Evolutionary conservation across 2,329 filamentous ascomycete species (phyloP).

Genomic region (Colletotrichum nymphaeae): DNA sequence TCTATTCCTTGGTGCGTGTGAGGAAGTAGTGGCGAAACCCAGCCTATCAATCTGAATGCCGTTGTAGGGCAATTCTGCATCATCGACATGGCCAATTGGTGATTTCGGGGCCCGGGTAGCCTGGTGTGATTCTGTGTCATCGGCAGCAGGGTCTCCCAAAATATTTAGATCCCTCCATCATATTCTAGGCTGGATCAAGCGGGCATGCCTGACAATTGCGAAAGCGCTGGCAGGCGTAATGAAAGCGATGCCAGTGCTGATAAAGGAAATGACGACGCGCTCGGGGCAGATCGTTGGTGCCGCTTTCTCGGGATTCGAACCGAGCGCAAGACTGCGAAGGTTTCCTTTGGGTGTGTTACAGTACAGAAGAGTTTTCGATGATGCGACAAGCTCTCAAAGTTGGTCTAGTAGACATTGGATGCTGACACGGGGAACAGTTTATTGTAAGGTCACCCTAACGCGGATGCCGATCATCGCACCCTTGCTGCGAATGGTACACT

Average conservation of each 20-base stretch:
- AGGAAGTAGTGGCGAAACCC: neutral
- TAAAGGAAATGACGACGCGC: neutral
- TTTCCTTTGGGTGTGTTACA: neutral
- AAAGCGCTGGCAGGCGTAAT: neutral
- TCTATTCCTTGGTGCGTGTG: neutral
- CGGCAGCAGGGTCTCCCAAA: constrained; percentile 8
- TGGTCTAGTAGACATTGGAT: neutral
- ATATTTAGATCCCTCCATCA: neutral
- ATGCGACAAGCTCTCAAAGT: neutral
- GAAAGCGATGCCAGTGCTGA: constrained; percentile 1
- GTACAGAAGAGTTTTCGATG: neutral
- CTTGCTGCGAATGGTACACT: neutral
- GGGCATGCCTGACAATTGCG: neutral
- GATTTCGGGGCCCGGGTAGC: neutral
- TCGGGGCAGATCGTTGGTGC: neutral
- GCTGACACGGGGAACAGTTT: neutral
- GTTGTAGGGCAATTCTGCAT: neutral
- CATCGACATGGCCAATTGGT: neutral
- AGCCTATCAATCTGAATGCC: neutral
- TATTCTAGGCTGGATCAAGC: neutral
- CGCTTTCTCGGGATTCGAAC: neutral
- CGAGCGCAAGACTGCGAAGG: neutral
- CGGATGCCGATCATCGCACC: neutral
- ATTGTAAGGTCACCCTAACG: neutral
- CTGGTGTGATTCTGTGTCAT: constrained; percentile 15